Base-by-base conservation (phyloP, 148 eudicot genomes). In the Amaranthus hypochondriacus region DNA sequence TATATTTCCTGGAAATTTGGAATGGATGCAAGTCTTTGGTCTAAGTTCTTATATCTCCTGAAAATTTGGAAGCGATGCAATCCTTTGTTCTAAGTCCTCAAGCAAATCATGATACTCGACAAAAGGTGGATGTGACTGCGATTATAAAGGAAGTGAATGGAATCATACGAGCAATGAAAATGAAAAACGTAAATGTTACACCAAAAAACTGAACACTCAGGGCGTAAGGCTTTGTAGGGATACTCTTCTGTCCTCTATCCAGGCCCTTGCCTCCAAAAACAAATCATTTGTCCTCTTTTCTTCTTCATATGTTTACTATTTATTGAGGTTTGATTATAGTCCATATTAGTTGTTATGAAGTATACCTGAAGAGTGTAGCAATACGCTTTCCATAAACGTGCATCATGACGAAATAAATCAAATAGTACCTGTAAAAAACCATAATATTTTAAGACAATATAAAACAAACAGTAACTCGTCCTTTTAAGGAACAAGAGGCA, bases 371-470 rank as follows among this genome's bases (percentile, higher is more conserved):
- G 85, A 47, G 92, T 90, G 14, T 76, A 66, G 78, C 83, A 85
- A 78, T 92, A 92, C 54, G 93, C 92, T 81, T 86, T 83, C 98
- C 98, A 94, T 60, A 92, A 64, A 73, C 96, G 88, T 76, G 80
- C 78, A 77, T 94, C 97, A 82, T 92, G 93, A 80, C 81, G 91
- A 81, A 94, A 94, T 73, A 94, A 77, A 86, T 94, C 98, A 80
- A 89, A 86, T 5, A 92, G 92, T 75, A 94, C 96, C 98, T 94
- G 87, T 49, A 44, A 48, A 8, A 63, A 58, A 74, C 28, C 43
- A n/a, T 43, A 71, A 44, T 44, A 75, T n/a, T 49, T 67, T 8
- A 6, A 58, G 4, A 58, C 4, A 61, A 28, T 3, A 12, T 39
- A 47, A 66, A 5, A 6, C 28, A 48, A 69, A 5, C 49, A 28